These are phyloP conservation scores for Aphanomyces astaci DNA, from an alignment of 352 stramenopile species.

Conservation along the genomic window DNA sequence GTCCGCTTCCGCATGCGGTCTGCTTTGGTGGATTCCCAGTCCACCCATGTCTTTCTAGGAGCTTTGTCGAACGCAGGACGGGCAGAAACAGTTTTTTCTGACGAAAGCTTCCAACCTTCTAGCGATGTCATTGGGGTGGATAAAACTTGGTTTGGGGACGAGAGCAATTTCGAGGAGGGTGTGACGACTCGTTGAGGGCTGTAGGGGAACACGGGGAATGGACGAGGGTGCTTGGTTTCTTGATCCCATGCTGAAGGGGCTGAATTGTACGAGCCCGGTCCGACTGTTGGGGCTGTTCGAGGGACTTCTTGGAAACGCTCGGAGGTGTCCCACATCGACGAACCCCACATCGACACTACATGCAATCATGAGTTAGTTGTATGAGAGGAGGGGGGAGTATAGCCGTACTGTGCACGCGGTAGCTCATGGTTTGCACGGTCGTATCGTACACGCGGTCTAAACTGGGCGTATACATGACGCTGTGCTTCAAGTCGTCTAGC, in stretches of 20 bases:
- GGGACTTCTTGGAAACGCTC: background rate
- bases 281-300: background rate
- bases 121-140: background rate
- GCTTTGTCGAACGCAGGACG: constrained; percentile 11
- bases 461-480: constrained; percentile 6
- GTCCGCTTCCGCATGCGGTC: constrained; percentile 1
- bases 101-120: constrained; percentile 16
- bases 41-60: constrained; percentile 15
- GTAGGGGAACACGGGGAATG: background rate
- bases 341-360: constrained; percentile 15
- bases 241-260: constrained; percentile 8
- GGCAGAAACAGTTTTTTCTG: background rate
- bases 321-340: constrained; percentile 19
- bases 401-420: constrained; percentile 19
- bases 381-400: background rate
- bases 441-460: constrained; percentile 20
- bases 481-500: constrained; percentile 10
- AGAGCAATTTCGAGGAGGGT: background rate
- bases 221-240: background rate
- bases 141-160: background rate
- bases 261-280: constrained; percentile 8
- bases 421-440: constrained; percentile 4
- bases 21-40: constrained; percentile 1
- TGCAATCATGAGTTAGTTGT: background rate
- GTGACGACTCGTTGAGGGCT: background rate